Base-by-base conservation (phyloP, 495 filamentous ascomycete species). In the Aspergillus nanangensis region DNA sequence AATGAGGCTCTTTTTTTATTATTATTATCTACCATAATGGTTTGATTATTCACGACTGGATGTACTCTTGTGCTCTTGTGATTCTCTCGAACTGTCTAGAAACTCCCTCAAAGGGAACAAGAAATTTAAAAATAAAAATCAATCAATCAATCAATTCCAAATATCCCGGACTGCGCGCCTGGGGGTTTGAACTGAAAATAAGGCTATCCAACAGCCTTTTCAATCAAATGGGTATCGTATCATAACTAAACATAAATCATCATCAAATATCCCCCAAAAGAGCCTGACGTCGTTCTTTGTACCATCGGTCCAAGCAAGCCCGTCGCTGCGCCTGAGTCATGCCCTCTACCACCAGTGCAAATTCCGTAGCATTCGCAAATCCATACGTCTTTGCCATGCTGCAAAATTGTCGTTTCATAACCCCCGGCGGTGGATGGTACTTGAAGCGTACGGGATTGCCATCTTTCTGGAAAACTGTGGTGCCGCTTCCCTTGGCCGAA, bases 271-370 rank as follows among this genome's bases (percentile, higher is more conserved):
- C 17, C 34, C 20, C 29, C 18, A 66, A 39, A 22, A 63, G 24
- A 24, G 67, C 63, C 61, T 71, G 66, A 58, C 77, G 75, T 49
- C 83, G 66, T 53, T 68, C 64, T 23, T 58, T 51, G 69, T 98
- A 96, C 75, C 95, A 97, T 29, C 64, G 70, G 41, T 95, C 88
- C 47, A 98, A 71, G 63, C 81, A 89, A 41, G 82, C 79, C 55
- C 86, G 74, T 58, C 93, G 62, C 67, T 94, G 78, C 55, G 83
- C 87, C 69, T 91, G 89, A 47, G 88, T 95, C 90, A 89, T 93
- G 20, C 86, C 80, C 66, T 98, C 93, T 10, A 98, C 93, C 8
- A 90, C 85, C 35, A 96, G 75, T 36, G 91, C 94, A 77, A 98
- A 98, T 52, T 95, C 87, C 5, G 80, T 86, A 5, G 81, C 82